Evolutionary conservation across 164 flowering plant species (phyloP).

Genomic region (Brasenia schreberi): DNA sequence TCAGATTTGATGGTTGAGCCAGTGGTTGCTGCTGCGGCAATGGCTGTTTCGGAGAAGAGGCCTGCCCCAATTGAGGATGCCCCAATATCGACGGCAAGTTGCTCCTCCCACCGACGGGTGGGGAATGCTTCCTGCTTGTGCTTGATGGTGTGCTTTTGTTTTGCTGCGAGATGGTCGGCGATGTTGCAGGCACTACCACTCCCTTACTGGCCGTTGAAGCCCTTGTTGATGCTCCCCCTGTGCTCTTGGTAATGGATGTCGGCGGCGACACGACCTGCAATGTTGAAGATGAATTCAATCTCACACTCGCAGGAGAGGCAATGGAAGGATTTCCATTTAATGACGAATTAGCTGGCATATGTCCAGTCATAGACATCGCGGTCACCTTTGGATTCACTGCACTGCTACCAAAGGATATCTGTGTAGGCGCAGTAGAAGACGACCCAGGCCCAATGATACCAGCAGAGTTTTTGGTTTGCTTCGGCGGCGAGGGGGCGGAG

Average conservation of each 20-base stretch:
- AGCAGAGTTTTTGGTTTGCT: slow-evolving; percentile 15
- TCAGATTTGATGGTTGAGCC: slow-evolving; percentile 25
- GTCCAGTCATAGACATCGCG: not conserved
- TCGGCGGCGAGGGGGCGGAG: slow-evolving; percentile 37
- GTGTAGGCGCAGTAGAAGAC: slow-evolving; percentile 26
- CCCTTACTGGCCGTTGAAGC: slow-evolving; percentile 34
- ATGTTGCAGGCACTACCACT: slow-evolving; percentile 18
- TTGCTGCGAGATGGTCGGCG: slow-evolving; percentile 28
- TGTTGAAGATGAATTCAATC: slow-evolving; percentile 36
- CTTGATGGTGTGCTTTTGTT: slow-evolving; percentile 36
- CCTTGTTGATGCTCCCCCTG: slow-evolving; percentile 65
- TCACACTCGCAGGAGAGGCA: slow-evolving; percentile 16
- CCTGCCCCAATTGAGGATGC: slow-evolving; percentile 33
- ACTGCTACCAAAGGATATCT: slow-evolving; percentile 66
- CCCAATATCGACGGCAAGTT: slow-evolving; percentile 48
- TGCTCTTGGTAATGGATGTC: slow-evolving; percentile 44
- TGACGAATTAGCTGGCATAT: not conserved
- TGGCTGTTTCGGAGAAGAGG: slow-evolving; percentile 9
- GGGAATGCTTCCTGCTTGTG: slow-evolving; percentile 39
- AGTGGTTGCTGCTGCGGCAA: slow-evolving; percentile 11
- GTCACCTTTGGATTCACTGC: slow-evolving; percentile 19
- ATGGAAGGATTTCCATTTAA: not conserved
- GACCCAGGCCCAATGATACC: slow-evolving; percentile 27
- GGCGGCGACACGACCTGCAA: slow-evolving; percentile 59
- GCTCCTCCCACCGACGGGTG: slow-evolving; percentile 55